Conservation (phyloP, 768 basidiomycete species). For the Gymnopilus junonius region DNA sequence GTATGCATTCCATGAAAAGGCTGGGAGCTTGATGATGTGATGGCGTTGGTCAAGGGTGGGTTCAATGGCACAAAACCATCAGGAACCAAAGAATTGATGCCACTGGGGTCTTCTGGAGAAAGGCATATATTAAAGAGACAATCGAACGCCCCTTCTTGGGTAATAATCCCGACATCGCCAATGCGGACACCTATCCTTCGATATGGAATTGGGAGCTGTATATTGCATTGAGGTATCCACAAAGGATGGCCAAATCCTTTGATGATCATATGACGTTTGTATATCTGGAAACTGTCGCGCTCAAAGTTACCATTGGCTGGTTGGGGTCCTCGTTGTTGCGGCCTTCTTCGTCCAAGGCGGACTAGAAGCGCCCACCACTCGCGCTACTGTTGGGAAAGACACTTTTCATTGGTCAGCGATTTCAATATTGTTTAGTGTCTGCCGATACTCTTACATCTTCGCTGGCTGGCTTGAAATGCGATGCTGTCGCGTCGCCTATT, state of each 20-base stretch:
- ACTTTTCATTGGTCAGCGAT: not conserved
- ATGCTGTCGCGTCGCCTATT: not conserved
- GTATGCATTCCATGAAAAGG: constrained; percentile 4
- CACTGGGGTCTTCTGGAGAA: constrained; percentile 25
- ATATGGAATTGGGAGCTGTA: constrained; percentile 27
- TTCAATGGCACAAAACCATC: constrained; percentile 15
- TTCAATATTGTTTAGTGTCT: not conserved
- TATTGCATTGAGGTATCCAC: constrained; percentile 37
- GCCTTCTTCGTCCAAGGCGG: not conserved
- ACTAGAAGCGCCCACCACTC: not conserved
- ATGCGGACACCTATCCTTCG: constrained; percentile 32
- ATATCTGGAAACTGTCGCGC: constrained; percentile 10
- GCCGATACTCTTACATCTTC: not conserved
- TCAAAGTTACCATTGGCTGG: not conserved
- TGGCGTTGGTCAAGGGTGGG: not conserved
- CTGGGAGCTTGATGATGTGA: constrained; percentile 5
- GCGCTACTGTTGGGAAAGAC: not conserved
- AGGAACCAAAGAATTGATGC: constrained; percentile 34
- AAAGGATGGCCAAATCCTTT: constrained; percentile 36
- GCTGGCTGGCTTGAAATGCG: not conserved
- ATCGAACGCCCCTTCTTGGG: constrained; percentile 37
- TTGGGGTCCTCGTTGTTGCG: not conserved
- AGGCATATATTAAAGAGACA: constrained; percentile 42
- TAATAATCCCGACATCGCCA: constrained; percentile 44
- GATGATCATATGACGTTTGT: constrained; percentile 18